phyloP scores from a whole-genome alignment of 1,139 yeast species.

The Protomyces inundatus region DNA sequence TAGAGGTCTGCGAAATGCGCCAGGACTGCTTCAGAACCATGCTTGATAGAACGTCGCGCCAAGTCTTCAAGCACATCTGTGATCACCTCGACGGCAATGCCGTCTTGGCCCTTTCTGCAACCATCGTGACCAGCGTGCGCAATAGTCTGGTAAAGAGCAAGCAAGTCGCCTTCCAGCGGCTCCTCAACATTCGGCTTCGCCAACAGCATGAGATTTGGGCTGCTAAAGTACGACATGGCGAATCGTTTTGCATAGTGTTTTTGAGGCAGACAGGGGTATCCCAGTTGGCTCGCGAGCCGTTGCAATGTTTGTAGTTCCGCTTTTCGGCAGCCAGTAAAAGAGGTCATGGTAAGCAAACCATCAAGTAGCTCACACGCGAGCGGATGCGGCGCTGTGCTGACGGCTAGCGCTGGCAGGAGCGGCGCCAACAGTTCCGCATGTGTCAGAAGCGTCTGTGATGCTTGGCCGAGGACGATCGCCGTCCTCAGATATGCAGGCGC shows the following conservation, averaged over 20 bases:
- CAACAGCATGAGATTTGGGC: background rate
- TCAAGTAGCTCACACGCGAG: background rate
- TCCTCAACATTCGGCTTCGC: background rate
- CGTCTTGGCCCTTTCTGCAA: background rate
- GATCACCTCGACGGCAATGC: background rate
- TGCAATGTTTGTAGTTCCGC: constrained; percentile 5
- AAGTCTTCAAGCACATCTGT: background rate
- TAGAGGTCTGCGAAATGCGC: background rate
- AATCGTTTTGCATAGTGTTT: background rate
- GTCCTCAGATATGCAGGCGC: constrained; percentile 11
- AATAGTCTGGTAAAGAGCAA: background rate
- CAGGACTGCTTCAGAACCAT: background rate
- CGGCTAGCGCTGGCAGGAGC: constrained; percentile 9
- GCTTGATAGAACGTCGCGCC: background rate
- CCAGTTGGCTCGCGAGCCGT: background rate
- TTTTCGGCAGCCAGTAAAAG: constrained; percentile 6
- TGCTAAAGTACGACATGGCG: background rate
- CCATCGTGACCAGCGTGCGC: background rate
- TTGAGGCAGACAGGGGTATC: constrained; percentile 2
- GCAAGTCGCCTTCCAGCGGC: constrained; percentile 1
- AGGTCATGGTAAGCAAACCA: background rate
- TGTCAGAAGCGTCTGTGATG: constrained; percentile 6
- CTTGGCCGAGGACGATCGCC: constrained; percentile 12
- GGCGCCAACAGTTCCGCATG: constrained; percentile 1
- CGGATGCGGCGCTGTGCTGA: background rate